A percentile compares a stretch with the other conserved stretches of the same genome.
These are phyloP conservation scores for Colletotrichum noveboracense DNA, from an alignment of 2,329 filamentous ascomycete species.

Conservation along the genomic window DNA sequence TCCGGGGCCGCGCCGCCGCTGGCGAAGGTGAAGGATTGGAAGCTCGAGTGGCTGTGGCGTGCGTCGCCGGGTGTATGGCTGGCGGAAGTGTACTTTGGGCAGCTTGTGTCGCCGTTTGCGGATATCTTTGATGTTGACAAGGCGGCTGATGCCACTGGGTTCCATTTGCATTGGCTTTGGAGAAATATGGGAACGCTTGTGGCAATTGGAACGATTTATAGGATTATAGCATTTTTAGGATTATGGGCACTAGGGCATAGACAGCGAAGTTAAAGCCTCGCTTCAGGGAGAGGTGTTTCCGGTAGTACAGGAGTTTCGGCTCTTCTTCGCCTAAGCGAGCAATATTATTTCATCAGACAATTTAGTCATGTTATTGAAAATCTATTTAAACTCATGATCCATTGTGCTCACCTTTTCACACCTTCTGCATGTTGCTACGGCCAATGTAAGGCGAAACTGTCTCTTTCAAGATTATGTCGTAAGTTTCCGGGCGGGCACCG, in stretches of 20 bases:
- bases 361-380: not conserved
- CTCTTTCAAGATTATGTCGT: not conserved
- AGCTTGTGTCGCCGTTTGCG: constrained; percentile 51
- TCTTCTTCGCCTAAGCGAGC: rapidly evolving
- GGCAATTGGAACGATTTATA: constrained; percentile 48
- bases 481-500: not conserved
- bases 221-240: constrained; percentile 49
- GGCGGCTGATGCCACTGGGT: constrained; percentile 49
- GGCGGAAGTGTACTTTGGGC: constrained; percentile 59
- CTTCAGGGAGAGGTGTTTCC: rapidly evolving
- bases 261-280: constrained; percentile 26
- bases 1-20: constrained; percentile 58
- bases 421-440: not conserved
- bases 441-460: rapidly evolving
- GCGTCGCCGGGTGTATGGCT: constrained; percentile 60
- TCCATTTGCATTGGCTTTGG: constrained; percentile 46
- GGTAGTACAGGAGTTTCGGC: not conserved
- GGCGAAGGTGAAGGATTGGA: constrained; percentile 52
- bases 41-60: constrained; percentile 62
- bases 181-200: constrained; percentile 45
- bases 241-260: constrained; percentile 34
- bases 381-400: not conserved
- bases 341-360: not conserved
- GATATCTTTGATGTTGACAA: constrained; percentile 57
- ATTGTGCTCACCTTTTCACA: not conserved